phyloP scores from a whole-genome alignment of 1,284 basidiomycete species.

The Sphaerobolus stellatus region DNA sequence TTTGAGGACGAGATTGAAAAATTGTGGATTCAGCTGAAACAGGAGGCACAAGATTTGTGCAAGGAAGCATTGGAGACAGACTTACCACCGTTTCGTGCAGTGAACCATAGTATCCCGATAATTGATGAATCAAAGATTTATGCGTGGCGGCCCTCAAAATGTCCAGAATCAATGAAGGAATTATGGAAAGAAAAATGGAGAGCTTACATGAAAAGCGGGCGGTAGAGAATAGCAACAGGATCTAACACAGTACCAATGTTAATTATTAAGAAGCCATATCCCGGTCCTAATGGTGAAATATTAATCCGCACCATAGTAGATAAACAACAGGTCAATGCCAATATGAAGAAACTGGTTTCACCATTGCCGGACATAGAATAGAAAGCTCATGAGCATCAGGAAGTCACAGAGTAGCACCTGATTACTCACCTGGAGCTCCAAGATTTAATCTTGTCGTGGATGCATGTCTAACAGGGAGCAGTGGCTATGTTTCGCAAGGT shows the following conservation, averaged over 20 bases:
- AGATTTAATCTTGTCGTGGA: conserved; percentile 24
- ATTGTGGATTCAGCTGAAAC: conserved; percentile 17
- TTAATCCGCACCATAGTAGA: conserved; percentile 22
- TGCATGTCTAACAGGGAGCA: conserved; percentile 21
- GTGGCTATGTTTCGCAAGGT: conserved; percentile 24
- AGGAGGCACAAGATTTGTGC: conserved; percentile 26
- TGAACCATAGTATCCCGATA: conserved; percentile 37
- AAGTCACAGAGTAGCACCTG: conserved; percentile 33
- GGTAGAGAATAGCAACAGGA: conserved; percentile 29
- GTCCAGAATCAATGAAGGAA: conserved; percentile 27
- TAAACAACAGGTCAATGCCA: conserved; percentile 21
- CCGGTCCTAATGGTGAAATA: conserved; percentile 21
- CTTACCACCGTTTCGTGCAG: conserved; percentile 30
- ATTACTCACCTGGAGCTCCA: conserved; percentile 20
- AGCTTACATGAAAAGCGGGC: conserved; percentile 26
- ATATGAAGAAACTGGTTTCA: conserved; percentile 25
- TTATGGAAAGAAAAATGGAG: conserved; percentile 31
- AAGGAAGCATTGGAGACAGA: conserved; percentile 22
- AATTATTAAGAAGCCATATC: conserved; percentile 32
- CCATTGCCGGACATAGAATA: conserved; percentile 31
- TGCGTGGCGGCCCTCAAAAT: conserved; percentile 28
- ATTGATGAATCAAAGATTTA: conserved; percentile 31
- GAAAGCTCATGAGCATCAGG: conserved; percentile 28
- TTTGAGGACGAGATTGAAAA: conserved; percentile 19
- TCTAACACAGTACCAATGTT: conserved; percentile 34